These are phyloP conservation scores for Coniochaeta hoffmannii DNA, from an alignment of 2,329 filamentous ascomycete species.

Conservation along the genomic window DNA sequence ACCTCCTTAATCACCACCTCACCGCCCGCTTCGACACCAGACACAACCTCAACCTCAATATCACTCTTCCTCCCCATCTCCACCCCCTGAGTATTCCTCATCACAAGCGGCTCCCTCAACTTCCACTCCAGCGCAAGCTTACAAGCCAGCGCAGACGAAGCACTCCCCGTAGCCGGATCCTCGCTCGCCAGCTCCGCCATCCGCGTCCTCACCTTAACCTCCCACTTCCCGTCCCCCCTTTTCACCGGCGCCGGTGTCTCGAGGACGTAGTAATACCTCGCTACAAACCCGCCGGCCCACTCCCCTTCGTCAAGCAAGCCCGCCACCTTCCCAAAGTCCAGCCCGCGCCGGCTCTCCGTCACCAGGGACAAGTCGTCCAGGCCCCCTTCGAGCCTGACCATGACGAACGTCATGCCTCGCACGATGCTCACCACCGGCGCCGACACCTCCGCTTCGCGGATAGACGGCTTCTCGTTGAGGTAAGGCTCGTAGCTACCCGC, in stretches of 20 bases:
- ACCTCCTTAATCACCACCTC: slow-evolving; percentile 16
- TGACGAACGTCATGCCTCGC: slow-evolving; percentile 66
- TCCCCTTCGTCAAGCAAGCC: slow-evolving; percentile 39
- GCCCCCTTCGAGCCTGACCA: slow-evolving; percentile 53
- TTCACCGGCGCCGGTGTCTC: slow-evolving; percentile 24
- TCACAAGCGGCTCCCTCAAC: slow-evolving; percentile 31
- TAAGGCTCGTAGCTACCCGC: background rate
- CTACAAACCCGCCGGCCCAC: slow-evolving; percentile 47
- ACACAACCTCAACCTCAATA: slow-evolving; percentile 38
- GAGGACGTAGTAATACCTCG: slow-evolving; percentile 53
- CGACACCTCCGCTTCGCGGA: slow-evolving; percentile 28
- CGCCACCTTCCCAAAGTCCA: slow-evolving; percentile 22
- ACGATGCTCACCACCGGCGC: slow-evolving; percentile 56
- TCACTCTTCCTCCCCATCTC: slow-evolving; percentile 57
- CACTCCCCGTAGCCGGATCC: slow-evolving; percentile 57
- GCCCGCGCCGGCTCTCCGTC: slow-evolving; percentile 15
- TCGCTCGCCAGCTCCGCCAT: slow-evolving; percentile 49
- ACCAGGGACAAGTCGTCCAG: slow-evolving; percentile 48
- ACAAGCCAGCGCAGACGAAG: slow-evolving; percentile 34
- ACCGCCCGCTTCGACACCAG: slow-evolving; percentile 1
- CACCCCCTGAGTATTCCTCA: slow-evolving; percentile 55
- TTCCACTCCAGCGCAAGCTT: slow-evolving; percentile 46
- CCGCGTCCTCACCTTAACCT: slow-evolving; percentile 40
- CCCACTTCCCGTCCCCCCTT: slow-evolving; percentile 19
- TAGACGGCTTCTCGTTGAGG: slow-evolving; percentile 5